phyloP scores from a whole-genome alignment of 805 yeast species.

The Sugiyamaella floridensis region DNA sequence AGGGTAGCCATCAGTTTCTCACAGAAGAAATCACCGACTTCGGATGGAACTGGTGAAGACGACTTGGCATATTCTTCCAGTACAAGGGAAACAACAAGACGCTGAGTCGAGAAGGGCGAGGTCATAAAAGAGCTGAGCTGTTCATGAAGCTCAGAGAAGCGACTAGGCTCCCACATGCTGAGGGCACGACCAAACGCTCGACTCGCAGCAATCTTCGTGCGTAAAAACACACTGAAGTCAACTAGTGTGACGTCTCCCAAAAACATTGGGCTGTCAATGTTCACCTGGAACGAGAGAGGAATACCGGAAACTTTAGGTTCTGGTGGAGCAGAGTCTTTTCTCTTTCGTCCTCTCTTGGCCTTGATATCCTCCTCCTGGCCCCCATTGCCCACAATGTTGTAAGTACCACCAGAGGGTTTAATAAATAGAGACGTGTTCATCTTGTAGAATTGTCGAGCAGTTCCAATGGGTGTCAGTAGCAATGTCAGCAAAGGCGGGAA shows the following conservation, averaged over 20 bases:
- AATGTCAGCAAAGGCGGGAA: constrained; percentile 55
- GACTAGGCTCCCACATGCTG: constrained; percentile 16
- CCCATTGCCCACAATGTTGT: constrained; percentile 19
- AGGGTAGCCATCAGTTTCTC: constrained; percentile 12
- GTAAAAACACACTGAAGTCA: constrained; percentile 64
- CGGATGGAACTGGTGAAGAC: not conserved
- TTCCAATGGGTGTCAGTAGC: constrained; percentile 90
- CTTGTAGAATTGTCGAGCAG: constrained; percentile 77
- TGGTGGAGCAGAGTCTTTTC: constrained; percentile 17
- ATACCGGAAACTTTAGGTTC: constrained; percentile 12
- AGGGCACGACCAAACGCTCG: constrained; percentile 58
- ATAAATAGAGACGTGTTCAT: constrained; percentile 72
- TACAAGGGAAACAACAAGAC: constrained; percentile 60
- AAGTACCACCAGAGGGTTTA: constrained; percentile 66
- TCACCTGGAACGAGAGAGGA: constrained; percentile 37
- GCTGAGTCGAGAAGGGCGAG: constrained; percentile 73
- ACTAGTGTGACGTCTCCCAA: constrained; percentile 85
- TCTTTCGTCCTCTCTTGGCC: constrained; percentile 14
- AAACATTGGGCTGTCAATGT: constrained; percentile 88
- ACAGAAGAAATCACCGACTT: constrained; percentile 12
- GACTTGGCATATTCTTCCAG: constrained; percentile 51
- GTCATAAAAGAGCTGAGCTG: constrained; percentile 34
- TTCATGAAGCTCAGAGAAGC: constrained; percentile 11
- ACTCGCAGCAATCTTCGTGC: constrained; percentile 71
- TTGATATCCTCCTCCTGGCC: constrained; percentile 18